A percentile compares a stretch with the other conserved stretches of the same genome.
phyloP scores from a whole-genome alignment of 2,329 filamentous ascomycete species.

The Penicillium sp. region DNA sequence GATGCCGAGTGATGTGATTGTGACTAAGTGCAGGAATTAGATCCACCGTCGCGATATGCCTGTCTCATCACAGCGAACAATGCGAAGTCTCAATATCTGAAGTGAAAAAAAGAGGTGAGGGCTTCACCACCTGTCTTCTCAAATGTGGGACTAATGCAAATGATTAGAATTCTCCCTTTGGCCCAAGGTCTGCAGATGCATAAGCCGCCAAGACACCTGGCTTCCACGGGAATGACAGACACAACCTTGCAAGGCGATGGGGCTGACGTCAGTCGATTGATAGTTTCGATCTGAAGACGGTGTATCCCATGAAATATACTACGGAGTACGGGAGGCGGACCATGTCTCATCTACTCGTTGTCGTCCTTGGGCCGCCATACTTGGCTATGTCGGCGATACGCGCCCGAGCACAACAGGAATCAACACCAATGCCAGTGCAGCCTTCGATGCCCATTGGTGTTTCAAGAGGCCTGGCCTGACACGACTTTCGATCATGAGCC shows the following conservation, averaged over 20 bases:
- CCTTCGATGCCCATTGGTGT: background rate
- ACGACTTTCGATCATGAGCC: too few relatives aligned
- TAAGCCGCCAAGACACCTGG: background rate
- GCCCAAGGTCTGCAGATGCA: background rate
- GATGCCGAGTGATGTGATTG: background rate
- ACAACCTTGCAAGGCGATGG: background rate
- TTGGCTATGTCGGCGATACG: background rate
- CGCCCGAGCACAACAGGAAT: background rate
- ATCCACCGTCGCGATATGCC: background rate
- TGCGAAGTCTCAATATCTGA: background rate
- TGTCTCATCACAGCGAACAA: background rate
- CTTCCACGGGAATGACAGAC: background rate
- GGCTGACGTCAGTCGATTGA: constrained; percentile 3
- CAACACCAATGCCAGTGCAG: background rate
- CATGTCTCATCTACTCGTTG: background rate
- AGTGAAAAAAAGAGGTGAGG: background rate
- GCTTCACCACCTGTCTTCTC: too few relatives aligned
- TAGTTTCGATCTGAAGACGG: constrained; percentile 1
- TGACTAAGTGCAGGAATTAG: background rate
- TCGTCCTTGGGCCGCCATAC: background rate
- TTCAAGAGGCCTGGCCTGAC: too few relatives aligned
- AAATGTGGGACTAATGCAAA: background rate
- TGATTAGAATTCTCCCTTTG: background rate
- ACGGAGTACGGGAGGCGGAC: background rate
- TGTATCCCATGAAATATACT: background rate